Base-by-base conservation (phyloP, 345 rosid species). In the Arabis alpina region DNA sequence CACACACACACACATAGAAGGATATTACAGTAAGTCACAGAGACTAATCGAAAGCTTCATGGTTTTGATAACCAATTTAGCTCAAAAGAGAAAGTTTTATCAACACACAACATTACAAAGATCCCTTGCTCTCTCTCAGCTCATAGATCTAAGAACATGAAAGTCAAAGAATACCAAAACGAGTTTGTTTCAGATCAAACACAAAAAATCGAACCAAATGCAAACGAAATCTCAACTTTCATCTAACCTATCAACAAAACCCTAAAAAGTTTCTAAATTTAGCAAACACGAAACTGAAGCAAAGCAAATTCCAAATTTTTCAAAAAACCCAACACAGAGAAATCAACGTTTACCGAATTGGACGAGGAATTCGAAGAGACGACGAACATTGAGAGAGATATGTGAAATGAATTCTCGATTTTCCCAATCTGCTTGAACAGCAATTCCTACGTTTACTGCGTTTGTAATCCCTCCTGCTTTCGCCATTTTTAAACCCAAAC, bases 381-480 rank as follows among this genome's bases (percentile, higher is more conserved):
- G 98, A 76, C 98, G 97, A 72, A 95, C 93, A 73, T 92, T 92
- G 79, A 92, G 99, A 74, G 98, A 89, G 68, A 94, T 89, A 64
- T 94, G 92, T 64, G 99, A 95, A 55, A 95, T 92, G 66, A 95
- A 95, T 66, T 95, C 98, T 57, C 99, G 88, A 81, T 92, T 94
- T 76, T 92, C 99, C 99, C 99, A 94, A 77, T 94, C 99, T 2
- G 99, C 96, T 79, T 94, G 99, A 36, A 94, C 99, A 5, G 99
- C 99, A 13, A 95, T 95, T 69, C 99, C 99, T n/a, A 95, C 99
- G 59, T 92, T 95, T 10, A 95, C 98, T 4, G 98, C 98, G 81
- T 95, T 92, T 28, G 98, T 92, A 47, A 92, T 92, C 32, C 98
- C 98, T 80, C 99, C 99, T 16, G 96, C 91, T 78, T 96, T 83